Conservation (phyloP, 352 stramenopile genomes). For the Pythium sukuiense region DNA sequence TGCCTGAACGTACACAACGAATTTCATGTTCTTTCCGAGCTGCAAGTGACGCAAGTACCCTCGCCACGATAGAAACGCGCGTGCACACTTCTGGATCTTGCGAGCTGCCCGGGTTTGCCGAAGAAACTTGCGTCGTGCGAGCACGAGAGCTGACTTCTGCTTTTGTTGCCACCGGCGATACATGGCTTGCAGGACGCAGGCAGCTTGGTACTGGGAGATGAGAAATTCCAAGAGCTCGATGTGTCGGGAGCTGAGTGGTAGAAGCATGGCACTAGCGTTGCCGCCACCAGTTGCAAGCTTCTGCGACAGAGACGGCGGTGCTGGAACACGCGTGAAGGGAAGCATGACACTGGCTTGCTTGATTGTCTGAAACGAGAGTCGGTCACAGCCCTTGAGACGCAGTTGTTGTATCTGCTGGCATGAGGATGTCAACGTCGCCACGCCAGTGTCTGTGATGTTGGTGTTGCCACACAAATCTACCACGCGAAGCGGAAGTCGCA, state of each 20-base stretch:
- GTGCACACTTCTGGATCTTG: constrained; percentile 52
- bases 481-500: constrained; percentile 39
- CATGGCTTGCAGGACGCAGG: constrained; percentile 38
- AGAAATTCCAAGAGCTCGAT: constrained; percentile 37
- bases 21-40: constrained; percentile 36
- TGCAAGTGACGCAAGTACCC: constrained; percentile 43
- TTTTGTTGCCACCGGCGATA: constrained; percentile 51
- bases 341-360: constrained; percentile 37
- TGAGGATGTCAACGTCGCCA: constrained; percentile 33
- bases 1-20: constrained; percentile 49
- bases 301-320: constrained; percentile 35
- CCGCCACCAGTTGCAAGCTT: constrained; percentile 41
- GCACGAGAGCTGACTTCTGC: constrained; percentile 36
- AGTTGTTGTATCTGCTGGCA: constrained; percentile 60
- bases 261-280: constrained; percentile 33
- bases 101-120: constrained; percentile 43
- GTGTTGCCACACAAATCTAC: constrained; percentile 65
- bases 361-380: constrained; percentile 42
- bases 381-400: constrained; percentile 62
- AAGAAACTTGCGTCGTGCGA: constrained; percentile 39
- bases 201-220: constrained; percentile 37
- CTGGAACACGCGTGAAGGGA: constrained; percentile 42
- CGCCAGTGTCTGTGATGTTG: constrained; percentile 53
- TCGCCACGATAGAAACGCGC: constrained; percentile 50
- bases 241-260: constrained; percentile 34